Percentiles rank a stretch among this genome's conserved stretches.
phyloP scores from a whole-genome alignment of 129 eudicot species.

The Pittosporum tobira region DNA sequence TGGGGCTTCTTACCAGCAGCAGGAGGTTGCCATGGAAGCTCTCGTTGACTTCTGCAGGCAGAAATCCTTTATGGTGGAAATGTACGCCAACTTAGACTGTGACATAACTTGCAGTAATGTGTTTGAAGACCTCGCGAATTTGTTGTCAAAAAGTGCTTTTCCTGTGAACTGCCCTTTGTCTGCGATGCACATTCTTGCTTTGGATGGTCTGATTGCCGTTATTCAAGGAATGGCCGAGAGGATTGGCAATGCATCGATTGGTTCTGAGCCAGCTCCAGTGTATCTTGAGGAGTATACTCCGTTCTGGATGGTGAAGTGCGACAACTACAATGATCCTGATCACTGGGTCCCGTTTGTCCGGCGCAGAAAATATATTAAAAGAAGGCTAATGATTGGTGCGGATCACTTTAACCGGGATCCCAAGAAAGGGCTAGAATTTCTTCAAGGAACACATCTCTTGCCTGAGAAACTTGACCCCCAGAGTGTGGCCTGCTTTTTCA shows the following conservation, averaged over 20 bases:
- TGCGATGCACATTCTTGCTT: slow-evolving; percentile 73
- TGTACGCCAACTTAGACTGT: slow-evolving; percentile 87
- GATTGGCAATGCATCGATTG: slow-evolving; percentile 51
- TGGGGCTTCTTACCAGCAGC: slow-evolving; percentile 86
- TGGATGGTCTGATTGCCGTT: slow-evolving; percentile 91
- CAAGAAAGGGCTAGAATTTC: slow-evolving; percentile 80
- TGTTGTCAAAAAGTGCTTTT: slow-evolving; percentile 81
- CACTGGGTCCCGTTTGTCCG: slow-evolving; percentile 87
- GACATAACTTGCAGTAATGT: slow-evolving; percentile 83
- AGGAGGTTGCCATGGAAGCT: slow-evolving; percentile 95
- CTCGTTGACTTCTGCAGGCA: slow-evolving; percentile 91
- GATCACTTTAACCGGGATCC: slow-evolving; percentile 90
- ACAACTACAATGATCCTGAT: slow-evolving; percentile 56
- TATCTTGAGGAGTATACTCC: slow-evolving; percentile 70
- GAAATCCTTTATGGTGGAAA: slow-evolving; percentile 81
- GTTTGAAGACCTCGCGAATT: slow-evolving; percentile 81
- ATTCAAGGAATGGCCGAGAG: slow-evolving; percentile 93
- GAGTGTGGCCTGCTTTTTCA: slow-evolving; percentile 84
- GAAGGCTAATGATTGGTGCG: slow-evolving; percentile 85
- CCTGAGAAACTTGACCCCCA: slow-evolving; percentile 93
- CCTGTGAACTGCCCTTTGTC: slow-evolving; percentile 86
- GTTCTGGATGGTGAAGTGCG: slow-evolving; percentile 88
- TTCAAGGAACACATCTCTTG: slow-evolving; percentile 79
- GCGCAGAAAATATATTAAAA: slow-evolving; percentile 67
- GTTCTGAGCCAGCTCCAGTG: slow-evolving; percentile 46